These are phyloP conservation scores for Diaporthe nobilis DNA, from an alignment of 2,329 filamentous ascomycete species.

Conservation along the genomic window DNA sequence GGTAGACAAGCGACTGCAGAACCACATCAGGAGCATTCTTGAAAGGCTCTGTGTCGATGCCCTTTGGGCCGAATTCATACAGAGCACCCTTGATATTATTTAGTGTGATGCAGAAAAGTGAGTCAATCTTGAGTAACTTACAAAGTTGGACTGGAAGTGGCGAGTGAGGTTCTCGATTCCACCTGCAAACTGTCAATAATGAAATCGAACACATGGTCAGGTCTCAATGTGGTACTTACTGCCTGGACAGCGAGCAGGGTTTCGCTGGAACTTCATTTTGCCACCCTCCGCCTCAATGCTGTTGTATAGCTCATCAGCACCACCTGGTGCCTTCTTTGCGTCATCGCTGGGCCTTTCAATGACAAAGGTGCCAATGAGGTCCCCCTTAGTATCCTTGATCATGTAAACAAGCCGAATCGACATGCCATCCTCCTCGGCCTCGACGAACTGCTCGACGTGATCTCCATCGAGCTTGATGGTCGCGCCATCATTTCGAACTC, in stretches of 20 bases:
- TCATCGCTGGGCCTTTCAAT: constrained; percentile 70
- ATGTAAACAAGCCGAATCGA: constrained; percentile 52
- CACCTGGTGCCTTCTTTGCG: constrained; percentile 57
- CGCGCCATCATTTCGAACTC: background rate
- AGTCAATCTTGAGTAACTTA: constrained; percentile 47
- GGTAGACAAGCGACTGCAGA: constrained; percentile 62
- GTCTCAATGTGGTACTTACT: constrained; percentile 46
- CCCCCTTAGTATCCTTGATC: constrained; percentile 59
- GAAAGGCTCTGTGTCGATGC: constrained; percentile 62
- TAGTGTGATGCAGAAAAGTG: constrained; percentile 40
- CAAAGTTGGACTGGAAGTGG: constrained; percentile 68
- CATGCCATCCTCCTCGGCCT: constrained; percentile 39
- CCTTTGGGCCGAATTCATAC: constrained; percentile 75
- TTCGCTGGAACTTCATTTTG: constrained; percentile 62
- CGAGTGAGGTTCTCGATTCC: constrained; percentile 47
- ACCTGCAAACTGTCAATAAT: too few relatives aligned
- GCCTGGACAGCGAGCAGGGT: constrained; percentile 52
- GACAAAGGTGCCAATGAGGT: constrained; percentile 64
- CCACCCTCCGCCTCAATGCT: constrained; percentile 55
- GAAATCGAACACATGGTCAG: constrained; percentile 32
- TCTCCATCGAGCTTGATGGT: background rate
- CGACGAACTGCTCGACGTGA: constrained; percentile 17
- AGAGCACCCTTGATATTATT: constrained; percentile 66
- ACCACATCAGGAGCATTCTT: constrained; percentile 62
- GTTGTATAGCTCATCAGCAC: constrained; percentile 73